Base-by-base conservation (phyloP, 1,284 basidiomycete genomes). In the Flammula alnicola region DNA sequence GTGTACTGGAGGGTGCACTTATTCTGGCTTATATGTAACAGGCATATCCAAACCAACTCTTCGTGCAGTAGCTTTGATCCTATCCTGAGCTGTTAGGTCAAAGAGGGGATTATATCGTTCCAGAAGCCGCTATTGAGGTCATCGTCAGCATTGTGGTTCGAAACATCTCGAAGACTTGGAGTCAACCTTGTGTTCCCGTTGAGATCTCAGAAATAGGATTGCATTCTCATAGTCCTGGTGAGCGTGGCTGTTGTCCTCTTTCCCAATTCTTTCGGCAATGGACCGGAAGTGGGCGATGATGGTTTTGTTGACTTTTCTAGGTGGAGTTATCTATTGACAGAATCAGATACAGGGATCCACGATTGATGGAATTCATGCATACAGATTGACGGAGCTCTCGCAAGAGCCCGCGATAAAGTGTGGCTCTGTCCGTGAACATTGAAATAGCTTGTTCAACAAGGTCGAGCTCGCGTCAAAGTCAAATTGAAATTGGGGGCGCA, bases 61-160 rank as follows among this genome's bases (percentile, higher is more conserved):
- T 42, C 86, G 78, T 4, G 93, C 93, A 1, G 94, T 94, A 1
- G 91, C 91, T 54, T 86, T 76, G 49, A 95, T 78, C 51, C 88
- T 77, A 63, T 95, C 92, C 61, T 93, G 83, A 17, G 79, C 74
- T 0, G 91, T 86, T 61, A 95, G 78, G 60, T 90, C 89, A 41
- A 86, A 71, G 9, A 90, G 72, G 0, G 95, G 93, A 66, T 95
- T 95, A 73, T 97, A 97, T 49, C 91, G 77, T 52, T 90, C 86
- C 49, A 95, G 68, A 32, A 94, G 71, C 16, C 75, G 74, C 91
- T 93, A 55, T 29, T 33, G 17, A 32, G 31, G 9, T 26, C 22
- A 29, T 27, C 62, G 38, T 44, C 32, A 49, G 45, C 55, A 49
- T 36, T 29, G 33, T 36, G 20, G 32, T 10, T 11, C n/a, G 17